Base-by-base conservation (phyloP, 2,329 filamentous ascomycete genomes). In the Tolypocladium nubicola region DNA sequence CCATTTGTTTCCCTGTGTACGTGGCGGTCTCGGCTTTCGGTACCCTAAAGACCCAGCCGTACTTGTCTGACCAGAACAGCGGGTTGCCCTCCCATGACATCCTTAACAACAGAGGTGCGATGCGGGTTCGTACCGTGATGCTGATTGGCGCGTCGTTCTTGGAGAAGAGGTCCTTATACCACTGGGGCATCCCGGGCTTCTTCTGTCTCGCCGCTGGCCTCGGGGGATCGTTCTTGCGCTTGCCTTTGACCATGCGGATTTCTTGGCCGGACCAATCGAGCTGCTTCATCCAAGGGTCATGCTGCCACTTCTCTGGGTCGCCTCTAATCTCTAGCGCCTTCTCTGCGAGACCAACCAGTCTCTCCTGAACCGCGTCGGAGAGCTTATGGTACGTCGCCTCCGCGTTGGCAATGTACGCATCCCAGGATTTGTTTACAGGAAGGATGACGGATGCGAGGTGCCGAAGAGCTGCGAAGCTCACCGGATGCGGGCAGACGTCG, bases 251-350 rank as follows among this genome's bases (percentile, higher is more conserved):
- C 88, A 93, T 94, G 68, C 84, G 92, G 60, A 96, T 80, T 70
- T 96, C 90, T 71, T 97, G 92, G 4, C 90, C 90, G 1, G 89
- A 89, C 94, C 94, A 99, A 75, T 99, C 92, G 55, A 99, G 81
- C 75, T 99, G 94, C 61, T 81, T 82, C 66, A 99, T 73, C 95
- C 95, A 99, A 6, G 92, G 90, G 66, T 99, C 93, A 45, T 81
- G 86, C 57, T 78, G 75, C 75, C 90, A 96, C 52, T 85, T 78
- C 30, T 86, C 80, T 0, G 84, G 73, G 52, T 90, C 75, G 1
- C 81, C 81, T 65, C 90, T 95, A 57, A 89, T 76, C 61, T 86
- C 82, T 14, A 96, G 68, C 0, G 94, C 93, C 68, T 87, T 87
- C 11, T 95, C 79, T 1, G 90, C 84, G 7, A 99, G 76, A 3